These are phyloP conservation scores for Kwoniella mangroviensis DNA, from an alignment of 768 basidiomycete species.

Conservation along the genomic window DNA sequence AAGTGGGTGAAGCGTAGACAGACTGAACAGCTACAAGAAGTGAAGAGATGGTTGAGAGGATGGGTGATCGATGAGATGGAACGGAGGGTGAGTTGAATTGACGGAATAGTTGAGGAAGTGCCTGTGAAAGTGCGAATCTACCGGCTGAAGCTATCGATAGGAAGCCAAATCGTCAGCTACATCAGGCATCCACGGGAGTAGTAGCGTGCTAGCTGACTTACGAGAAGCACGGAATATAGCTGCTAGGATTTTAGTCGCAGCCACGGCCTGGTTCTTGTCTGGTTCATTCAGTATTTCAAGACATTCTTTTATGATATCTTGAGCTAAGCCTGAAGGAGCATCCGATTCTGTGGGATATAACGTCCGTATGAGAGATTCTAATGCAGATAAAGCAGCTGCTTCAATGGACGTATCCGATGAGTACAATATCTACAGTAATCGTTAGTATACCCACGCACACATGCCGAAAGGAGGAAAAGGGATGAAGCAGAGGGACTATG, in stretches of 20 bases:
- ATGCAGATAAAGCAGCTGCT: slow-evolving; percentile 70
- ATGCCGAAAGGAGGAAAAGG: too few species aligned
- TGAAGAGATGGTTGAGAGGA: slow-evolving; percentile 66
- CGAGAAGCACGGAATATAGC: slow-evolving; percentile 77
- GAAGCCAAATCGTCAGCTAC: not conserved
- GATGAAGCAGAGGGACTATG: too few species aligned
- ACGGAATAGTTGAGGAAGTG: slow-evolving; percentile 74
- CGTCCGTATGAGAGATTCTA: slow-evolving; percentile 73
- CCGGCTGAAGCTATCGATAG: slow-evolving; percentile 67
- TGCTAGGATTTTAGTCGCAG: slow-evolving; percentile 81
- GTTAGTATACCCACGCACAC: slow-evolving; percentile 6
- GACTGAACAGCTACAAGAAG: slow-evolving; percentile 62
- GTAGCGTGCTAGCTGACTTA: slow-evolving; percentile 59
- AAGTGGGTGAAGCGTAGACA: slow-evolving; percentile 38
- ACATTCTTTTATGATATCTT: slow-evolving; percentile 79
- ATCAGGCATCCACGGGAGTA: not conserved
- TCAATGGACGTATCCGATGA: slow-evolving; percentile 80
- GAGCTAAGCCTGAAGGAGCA: slow-evolving; percentile 65
- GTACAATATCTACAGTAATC: slow-evolving; percentile 76
- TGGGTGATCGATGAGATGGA: slow-evolving; percentile 64
- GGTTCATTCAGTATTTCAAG: slow-evolving; percentile 79
- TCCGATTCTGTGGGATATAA: slow-evolving; percentile 65
- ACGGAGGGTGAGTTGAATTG: slow-evolving; percentile 68
- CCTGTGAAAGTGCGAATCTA: slow-evolving; percentile 69
- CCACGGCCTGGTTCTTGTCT: slow-evolving; percentile 88